A percentile compares a stretch with the other conserved stretches of the same genome.
phyloP scores from a whole-genome alignment of 441 rosid species.

The Brassica hybrid region DNA sequence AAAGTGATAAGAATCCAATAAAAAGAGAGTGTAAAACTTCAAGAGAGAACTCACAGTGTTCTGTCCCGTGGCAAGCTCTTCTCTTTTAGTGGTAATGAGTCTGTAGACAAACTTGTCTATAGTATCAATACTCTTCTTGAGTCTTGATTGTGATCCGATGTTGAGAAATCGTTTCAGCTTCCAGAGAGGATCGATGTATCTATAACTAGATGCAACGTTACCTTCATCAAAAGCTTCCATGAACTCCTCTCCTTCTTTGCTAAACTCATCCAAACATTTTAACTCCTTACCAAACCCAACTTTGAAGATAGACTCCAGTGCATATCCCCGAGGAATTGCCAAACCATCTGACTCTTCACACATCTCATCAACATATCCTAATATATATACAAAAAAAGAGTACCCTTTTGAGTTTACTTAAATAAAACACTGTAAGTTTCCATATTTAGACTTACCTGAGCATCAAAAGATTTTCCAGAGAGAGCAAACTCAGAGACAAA shows the following conservation, averaged over 20 bases:
- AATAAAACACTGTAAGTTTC: background rate
- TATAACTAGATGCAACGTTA: slow-evolving; percentile 52
- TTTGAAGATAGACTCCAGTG: slow-evolving; percentile 78
- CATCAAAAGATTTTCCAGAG: slow-evolving; percentile 53
- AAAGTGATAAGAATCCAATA: background rate
- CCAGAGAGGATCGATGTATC: slow-evolving; percentile 74
- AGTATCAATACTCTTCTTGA: slow-evolving; percentile 53
- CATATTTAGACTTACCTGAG: slow-evolving; percentile 57
- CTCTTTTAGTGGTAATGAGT: slow-evolving; percentile 55
- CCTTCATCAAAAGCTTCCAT: slow-evolving; percentile 81
- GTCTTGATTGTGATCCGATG: slow-evolving; percentile 64
- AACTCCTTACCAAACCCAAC: slow-evolving; percentile 84
- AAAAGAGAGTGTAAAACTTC: slow-evolving; percentile 6
- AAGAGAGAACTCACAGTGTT: slow-evolving; percentile 42
- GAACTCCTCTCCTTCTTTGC: slow-evolving; percentile 52
- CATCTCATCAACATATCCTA: slow-evolving; percentile 70
- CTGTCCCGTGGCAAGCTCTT: slow-evolving; percentile 32
- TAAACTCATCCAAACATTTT: slow-evolving; percentile 64
- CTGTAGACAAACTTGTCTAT: slow-evolving; percentile 55
- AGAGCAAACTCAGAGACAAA: slow-evolving; percentile 42
- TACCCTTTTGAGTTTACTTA: background rate
- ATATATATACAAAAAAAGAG: background rate
- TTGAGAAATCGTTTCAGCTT: slow-evolving; percentile 61
- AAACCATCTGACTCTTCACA: too few species aligned
- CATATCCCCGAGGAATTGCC: slow-evolving; percentile 12